Evolutionary conservation across 139 green algal species (phyloP).

Genomic region (Desmodesmus armatus): DNA sequence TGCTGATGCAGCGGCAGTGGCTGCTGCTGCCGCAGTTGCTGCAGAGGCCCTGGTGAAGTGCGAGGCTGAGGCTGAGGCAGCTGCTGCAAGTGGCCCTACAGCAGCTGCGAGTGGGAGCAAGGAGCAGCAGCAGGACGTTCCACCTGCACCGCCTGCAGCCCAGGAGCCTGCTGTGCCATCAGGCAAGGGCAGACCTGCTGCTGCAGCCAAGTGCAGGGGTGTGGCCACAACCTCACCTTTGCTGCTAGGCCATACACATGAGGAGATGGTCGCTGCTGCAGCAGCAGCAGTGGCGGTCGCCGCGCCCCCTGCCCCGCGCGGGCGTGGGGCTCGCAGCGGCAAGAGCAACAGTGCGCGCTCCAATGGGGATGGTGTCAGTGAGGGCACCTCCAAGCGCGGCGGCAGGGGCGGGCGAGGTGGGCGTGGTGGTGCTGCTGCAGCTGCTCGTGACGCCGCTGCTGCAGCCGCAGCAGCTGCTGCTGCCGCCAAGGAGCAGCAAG

Average conservation of each 20-base stretch:
- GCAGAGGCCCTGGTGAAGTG: background rate
- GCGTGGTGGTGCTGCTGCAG: too few relatives aligned
- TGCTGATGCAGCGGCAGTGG: background rate
- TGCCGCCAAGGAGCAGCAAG: background rate
- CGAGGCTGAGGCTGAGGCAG: background rate
- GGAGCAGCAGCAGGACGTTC: background rate
- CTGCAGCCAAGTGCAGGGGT: too few relatives aligned
- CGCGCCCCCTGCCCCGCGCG: background rate
- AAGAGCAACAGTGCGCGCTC: background rate
- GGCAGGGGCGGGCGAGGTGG: too few relatives aligned
- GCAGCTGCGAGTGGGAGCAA: conserved; percentile 7
- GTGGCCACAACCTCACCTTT: too few relatives aligned
- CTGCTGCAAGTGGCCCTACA: background rate
- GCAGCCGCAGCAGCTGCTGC: conserved; percentile 6
- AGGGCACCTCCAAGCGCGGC: conserved; percentile 22
- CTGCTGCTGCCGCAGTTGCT: background rate
- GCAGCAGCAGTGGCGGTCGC: background rate
- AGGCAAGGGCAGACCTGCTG: too few relatives aligned
- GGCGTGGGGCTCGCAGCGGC: background rate
- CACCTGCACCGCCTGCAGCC: too few relatives aligned
- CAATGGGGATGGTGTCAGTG: too few relatives aligned
- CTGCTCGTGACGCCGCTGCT: background rate
- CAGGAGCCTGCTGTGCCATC: too few relatives aligned
- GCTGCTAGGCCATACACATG: background rate
- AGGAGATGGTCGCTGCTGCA: background rate